A percentile compares a stretch with the other conserved stretches of the same genome.
These are phyloP conservation scores for Oxyria digyna DNA, from an alignment of 148 eudicot genomes.

Conservation along the genomic window DNA sequence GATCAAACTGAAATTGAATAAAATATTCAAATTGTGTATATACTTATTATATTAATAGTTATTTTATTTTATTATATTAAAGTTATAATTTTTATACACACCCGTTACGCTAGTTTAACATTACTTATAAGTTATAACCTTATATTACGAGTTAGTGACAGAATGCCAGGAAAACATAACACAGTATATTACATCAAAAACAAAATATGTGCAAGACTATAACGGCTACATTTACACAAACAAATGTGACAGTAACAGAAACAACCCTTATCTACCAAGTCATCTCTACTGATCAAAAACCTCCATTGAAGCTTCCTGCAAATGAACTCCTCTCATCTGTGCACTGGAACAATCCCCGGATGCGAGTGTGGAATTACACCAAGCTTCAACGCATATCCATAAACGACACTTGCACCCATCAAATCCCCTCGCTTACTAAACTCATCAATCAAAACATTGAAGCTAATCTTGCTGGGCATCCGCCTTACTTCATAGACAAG, in stretches of 20 bases:
- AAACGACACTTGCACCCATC: conserved; percentile 31
- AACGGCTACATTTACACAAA: background rate
- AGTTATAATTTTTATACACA: too few relatives aligned
- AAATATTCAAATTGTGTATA: too few relatives aligned
- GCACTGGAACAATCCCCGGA: conserved; percentile 14
- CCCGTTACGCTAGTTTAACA: too few relatives aligned
- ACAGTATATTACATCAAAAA: background rate
- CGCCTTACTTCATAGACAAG: conserved; percentile 23
- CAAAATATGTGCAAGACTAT: background rate
- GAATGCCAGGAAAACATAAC: background rate
- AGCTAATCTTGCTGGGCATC: conserved; percentile 36
- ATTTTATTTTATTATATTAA: too few relatives aligned
- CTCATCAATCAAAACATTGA: conserved; percentile 43
- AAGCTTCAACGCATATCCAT: conserved; percentile 51
- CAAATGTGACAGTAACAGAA: background rate
- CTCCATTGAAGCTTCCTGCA: too few relatives aligned
- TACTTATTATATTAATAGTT: too few relatives aligned
- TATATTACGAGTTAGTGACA: too few relatives aligned
- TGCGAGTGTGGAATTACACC: conserved; percentile 39
- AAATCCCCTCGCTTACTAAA: conserved; percentile 33
- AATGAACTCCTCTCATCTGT: background rate
- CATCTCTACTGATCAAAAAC: too few relatives aligned
- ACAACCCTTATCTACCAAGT: background rate
- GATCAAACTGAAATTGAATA: too few relatives aligned
- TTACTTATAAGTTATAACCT: too few relatives aligned